phyloP scores from a whole-genome alignment of 345 rosid genomes.

The Clausena lansium region DNA sequence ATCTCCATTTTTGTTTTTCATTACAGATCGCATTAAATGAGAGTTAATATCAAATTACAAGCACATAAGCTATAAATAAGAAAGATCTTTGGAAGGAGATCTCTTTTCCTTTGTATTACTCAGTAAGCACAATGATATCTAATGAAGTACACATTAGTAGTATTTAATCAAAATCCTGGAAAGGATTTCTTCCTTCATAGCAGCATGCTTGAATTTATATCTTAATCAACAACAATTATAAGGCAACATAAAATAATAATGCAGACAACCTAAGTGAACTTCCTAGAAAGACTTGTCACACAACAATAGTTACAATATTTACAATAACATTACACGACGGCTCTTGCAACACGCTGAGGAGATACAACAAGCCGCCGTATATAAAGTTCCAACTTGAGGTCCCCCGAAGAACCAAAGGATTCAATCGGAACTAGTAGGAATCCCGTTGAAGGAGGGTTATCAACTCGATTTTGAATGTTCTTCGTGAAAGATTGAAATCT shows the following conservation, averaged over 20 bases:
- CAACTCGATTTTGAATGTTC: neutral
- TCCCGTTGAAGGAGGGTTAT: neutral
- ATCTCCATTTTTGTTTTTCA: no score
- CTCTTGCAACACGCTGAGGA: neutral
- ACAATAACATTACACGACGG: neutral
- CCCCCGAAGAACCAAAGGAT: conserved; percentile 5
- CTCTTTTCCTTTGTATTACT: no score
- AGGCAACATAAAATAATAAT: neutral
- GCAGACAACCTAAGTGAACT: neutral
- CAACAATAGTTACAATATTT: neutral
- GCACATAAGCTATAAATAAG: no score
- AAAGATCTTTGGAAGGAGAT: no score
- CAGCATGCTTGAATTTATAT: no score
- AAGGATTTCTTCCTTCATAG: no score
- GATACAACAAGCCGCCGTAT: neutral
- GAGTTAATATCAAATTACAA: no score
- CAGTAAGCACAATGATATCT: no score
- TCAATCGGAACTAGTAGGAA: neutral
- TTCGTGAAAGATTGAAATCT: neutral
- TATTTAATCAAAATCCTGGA: no score
- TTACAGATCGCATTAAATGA: no score
- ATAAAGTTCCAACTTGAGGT: conserved; percentile 2
- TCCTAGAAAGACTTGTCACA: neutral
- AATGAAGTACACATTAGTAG: no score
- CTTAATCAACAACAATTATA: neutral